These are phyloP conservation scores for Centella asiatica DNA, from an alignment of 129 eudicot genomes.

Conservation along the genomic window DNA sequence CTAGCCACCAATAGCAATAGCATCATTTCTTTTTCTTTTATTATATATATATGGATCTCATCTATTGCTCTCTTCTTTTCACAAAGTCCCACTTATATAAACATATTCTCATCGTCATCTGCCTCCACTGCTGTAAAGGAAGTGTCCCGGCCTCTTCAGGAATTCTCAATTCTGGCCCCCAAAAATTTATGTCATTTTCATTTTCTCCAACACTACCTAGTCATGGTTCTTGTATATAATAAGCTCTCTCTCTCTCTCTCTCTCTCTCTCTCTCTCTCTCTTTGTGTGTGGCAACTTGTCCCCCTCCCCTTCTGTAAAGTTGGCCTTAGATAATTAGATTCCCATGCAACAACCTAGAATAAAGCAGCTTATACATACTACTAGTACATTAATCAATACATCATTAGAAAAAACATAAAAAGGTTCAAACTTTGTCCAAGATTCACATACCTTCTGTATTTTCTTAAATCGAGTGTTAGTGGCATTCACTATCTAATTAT, in stretches of 20 bases:
- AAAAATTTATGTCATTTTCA: slow-evolving; percentile 11
- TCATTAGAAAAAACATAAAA: too few relatives aligned
- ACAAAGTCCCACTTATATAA: slow-evolving; percentile 6
- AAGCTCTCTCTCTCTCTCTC: neutral
- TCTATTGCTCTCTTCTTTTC: slow-evolving; percentile 10
- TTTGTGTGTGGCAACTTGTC: neutral
- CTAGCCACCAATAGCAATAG: too few relatives aligned
- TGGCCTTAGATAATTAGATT: slow-evolving; percentile 13
- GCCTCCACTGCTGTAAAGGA: slow-evolving; percentile 4
- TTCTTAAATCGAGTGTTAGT: too few relatives aligned
- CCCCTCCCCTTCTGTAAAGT: slow-evolving; percentile 16
- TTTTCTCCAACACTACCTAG: neutral
- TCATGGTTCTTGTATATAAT: neutral
- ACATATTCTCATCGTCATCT: slow-evolving; percentile 2
- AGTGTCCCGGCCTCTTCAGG: neutral
- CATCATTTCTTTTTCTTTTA: too few relatives aligned
- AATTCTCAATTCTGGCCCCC: slow-evolving; percentile 1
- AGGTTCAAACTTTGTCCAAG: neutral
- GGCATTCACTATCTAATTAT: too few relatives aligned
- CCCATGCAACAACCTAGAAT: neutral
- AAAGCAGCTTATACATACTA: neutral
- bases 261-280: too few relatives aligned
- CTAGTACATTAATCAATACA: too few relatives aligned
- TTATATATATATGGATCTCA: too few relatives aligned
- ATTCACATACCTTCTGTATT: neutral